A percentile compares a stretch with the other conserved stretches of the same genome.
These are phyloP conservation scores for Enteropsectra breve DNA, from an alignment of 371 early-diverging fungal genomes.

Conservation along the genomic window DNA sequence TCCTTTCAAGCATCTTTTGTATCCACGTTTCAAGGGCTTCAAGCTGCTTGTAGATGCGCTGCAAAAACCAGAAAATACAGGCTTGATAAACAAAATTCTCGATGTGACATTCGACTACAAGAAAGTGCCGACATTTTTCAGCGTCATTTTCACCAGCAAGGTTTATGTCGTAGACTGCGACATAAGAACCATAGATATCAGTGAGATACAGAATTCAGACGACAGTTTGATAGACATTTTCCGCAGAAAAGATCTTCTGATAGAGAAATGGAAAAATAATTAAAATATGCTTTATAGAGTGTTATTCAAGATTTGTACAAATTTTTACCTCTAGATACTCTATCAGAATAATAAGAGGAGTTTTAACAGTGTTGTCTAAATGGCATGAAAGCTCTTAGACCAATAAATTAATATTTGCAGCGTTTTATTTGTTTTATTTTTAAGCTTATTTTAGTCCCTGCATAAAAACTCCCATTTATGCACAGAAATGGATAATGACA, in stretches of 20 bases:
- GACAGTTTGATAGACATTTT: conserved; percentile 51
- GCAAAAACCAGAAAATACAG: conserved; percentile 14
- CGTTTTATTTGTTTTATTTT: too few species aligned
- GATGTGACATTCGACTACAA: conserved; percentile 55
- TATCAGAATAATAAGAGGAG: too few species aligned
- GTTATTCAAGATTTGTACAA: too few species aligned
- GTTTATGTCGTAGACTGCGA: conserved; percentile 38
- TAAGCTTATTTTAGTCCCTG: neutral
- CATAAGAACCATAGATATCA: conserved; percentile 15
- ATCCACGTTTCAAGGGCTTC: conserved; percentile 72
- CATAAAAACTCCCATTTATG: conserved; percentile 4
- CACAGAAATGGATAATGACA: neutral
- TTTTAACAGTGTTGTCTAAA: too few species aligned
- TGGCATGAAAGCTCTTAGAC: too few species aligned
- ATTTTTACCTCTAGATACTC: too few species aligned
- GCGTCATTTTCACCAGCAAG: conserved; percentile 22
- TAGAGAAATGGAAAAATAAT: conserved; percentile 42
- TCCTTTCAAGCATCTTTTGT: conserved; percentile 65
- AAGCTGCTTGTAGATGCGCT: conserved; percentile 28
- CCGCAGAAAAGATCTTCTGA: conserved; percentile 52
- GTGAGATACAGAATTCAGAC: conserved; percentile 28
- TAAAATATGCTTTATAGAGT: neutral
- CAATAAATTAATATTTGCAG: too few species aligned
- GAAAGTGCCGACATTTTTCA: conserved; percentile 29
- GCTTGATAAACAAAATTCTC: conserved; percentile 37